phyloP scores from a whole-genome alignment of 2,329 filamentous ascomycete species.

The Fusarium tanahbumbuense region DNA sequence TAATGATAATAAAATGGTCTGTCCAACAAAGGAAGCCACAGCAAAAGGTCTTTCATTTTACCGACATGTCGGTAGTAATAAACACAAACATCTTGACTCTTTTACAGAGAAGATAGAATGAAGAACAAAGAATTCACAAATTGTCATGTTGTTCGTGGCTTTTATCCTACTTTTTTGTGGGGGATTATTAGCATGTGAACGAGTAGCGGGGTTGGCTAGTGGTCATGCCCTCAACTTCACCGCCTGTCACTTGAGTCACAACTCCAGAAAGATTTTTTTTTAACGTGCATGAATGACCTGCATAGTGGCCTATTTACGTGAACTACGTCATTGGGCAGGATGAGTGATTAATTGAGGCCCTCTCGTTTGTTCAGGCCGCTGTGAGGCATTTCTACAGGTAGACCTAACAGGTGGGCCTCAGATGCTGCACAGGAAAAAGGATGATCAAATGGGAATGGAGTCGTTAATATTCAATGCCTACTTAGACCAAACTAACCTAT shows the following conservation, averaged over 20 bases:
- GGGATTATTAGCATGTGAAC: not conserved
- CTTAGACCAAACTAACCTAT: not conserved
- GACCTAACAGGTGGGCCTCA: not conserved
- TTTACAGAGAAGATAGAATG: not conserved
- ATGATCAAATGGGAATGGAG: not conserved
- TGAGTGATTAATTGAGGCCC: not conserved
- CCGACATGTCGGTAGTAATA: not conserved
- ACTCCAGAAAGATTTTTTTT: not conserved
- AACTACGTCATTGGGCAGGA: not conserved
- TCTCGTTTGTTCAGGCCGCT: not conserved
- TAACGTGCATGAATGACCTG: not conserved
- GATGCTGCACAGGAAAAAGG: not conserved
- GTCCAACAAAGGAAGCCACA: no score
- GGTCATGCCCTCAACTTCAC: constrained; percentile 1
- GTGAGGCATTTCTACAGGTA: not conserved
- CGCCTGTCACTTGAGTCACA: not conserved
- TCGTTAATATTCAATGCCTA: no score
- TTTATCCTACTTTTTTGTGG: constrained; percentile 7
- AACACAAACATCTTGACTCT: not conserved
- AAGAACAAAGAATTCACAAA: not conserved
- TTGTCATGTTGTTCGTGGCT: not conserved
- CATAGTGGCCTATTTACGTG: not conserved
- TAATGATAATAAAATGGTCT: not conserved
- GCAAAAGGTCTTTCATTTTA: not conserved
- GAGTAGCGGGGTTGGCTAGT: not conserved